Evolutionary conservation across 768 basidiomycete species (phyloP).

Genomic region (Termitomyces sp.): DNA sequence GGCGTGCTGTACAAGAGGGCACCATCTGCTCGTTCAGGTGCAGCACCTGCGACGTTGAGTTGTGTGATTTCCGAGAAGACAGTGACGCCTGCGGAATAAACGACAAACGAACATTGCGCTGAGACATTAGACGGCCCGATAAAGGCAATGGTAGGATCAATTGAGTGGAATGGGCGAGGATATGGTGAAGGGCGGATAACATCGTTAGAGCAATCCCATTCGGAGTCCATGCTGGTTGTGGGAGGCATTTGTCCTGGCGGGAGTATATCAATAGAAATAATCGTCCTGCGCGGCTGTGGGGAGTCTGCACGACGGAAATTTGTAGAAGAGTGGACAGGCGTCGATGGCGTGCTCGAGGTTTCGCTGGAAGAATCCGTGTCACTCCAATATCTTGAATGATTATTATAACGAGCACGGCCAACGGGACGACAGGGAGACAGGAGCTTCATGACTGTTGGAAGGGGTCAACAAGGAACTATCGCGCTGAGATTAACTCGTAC

Average conservation of each 20-base stretch:
- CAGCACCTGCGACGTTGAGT: constrained; percentile 26
- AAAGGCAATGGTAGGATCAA: constrained; percentile 69
- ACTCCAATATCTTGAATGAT: constrained; percentile 21
- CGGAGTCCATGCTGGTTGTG: background rate
- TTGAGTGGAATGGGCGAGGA: constrained; percentile 51
- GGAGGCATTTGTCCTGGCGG: constrained; percentile 19
- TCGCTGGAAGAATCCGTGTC: constrained; percentile 38
- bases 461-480: constrained; percentile 3
- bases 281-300: constrained; percentile 24
- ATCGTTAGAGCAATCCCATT: constrained; percentile 10
- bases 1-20: constrained; percentile 53
- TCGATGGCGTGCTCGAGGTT: constrained; percentile 33
- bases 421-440: constrained; percentile 32
- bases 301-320: constrained; percentile 21
- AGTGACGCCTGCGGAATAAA: constrained; percentile 43
- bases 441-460: constrained; percentile 42
- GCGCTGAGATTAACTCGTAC: constrained; percentile 38
- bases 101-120: constrained; percentile 53
- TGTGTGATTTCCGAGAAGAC: constrained; percentile 49
- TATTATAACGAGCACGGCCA: constrained; percentile 14
- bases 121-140: constrained; percentile 41
- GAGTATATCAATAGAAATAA: constrained; percentile 46
- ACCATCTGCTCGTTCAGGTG: constrained; percentile 22
- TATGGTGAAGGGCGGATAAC: constrained; percentile 36
- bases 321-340: constrained; percentile 33